Evolutionary conservation across 345 rosid species (phyloP).

Genomic region (Linum tenue): DNA sequence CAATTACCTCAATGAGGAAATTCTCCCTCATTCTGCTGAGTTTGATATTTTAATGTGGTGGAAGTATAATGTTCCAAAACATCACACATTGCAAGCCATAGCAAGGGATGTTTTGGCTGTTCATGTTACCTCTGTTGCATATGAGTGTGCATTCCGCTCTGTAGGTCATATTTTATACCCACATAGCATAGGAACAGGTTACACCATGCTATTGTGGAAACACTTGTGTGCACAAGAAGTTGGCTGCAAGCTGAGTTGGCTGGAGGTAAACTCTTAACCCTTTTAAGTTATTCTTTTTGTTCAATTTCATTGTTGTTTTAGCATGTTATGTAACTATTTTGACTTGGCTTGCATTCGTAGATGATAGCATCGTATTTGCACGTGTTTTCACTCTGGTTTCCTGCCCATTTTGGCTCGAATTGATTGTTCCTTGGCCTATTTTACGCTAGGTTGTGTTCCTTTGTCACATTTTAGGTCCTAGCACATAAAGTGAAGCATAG

Average conservation of each 20-base stretch:
- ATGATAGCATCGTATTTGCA: no score
- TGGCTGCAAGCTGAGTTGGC: not conserved
- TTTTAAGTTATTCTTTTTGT: no score
- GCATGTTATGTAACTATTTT: no score
- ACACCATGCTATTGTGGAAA: not conserved
- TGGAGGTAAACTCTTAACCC: not conserved
- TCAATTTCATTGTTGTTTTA: no score
- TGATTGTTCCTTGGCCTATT: no score
- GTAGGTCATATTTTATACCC: not conserved
- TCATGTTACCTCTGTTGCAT: not conserved
- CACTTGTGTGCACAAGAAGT: not conserved
- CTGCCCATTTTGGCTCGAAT: no score
- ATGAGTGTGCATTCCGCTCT: not conserved
- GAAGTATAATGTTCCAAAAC: not conserved
- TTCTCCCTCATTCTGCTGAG: not conserved
- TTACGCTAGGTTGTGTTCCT: no score
- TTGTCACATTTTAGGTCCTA: no score
- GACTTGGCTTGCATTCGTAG: no score
- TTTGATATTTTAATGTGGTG: not conserved
- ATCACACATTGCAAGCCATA: not conserved
- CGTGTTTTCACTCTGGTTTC: no score
- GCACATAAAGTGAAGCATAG: no score
- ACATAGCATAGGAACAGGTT: not conserved
- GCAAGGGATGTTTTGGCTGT: not conserved
- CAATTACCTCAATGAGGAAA: not conserved